Conservation (phyloP, 129 eudicot genomes). For the Heracleum sosnowskyi region DNA sequence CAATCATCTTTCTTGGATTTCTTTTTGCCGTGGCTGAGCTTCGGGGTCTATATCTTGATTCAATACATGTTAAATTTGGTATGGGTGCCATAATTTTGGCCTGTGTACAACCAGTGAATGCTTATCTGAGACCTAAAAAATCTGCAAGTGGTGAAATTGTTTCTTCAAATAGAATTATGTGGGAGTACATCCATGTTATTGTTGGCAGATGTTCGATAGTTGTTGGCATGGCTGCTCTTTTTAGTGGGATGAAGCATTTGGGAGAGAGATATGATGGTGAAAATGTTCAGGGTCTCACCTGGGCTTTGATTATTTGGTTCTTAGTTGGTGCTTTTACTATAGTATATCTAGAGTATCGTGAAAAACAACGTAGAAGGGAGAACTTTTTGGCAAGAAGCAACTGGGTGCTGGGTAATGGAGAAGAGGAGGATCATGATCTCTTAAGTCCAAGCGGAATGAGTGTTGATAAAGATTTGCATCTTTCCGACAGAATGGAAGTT, state of each 20-base stretch:
- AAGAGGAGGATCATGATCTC: constrained; percentile 78
- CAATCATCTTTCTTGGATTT: constrained; percentile 71
- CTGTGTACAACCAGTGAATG: constrained; percentile 67
- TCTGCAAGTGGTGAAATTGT: constrained; percentile 45
- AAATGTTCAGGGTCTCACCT: constrained; percentile 46
- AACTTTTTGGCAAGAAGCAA: constrained; percentile 39
- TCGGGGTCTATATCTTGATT: constrained; percentile 46
- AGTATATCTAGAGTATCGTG: constrained; percentile 58
- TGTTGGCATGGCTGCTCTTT: constrained; percentile 58
- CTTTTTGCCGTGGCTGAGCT: constrained; percentile 94
- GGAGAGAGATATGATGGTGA: constrained; percentile 79
- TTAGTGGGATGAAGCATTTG: constrained; percentile 82
- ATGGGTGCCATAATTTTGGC: constrained; percentile 55
- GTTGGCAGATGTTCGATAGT: constrained; percentile 56
- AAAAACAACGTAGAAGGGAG: constrained; percentile 28
- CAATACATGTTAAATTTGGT: constrained; percentile 79
- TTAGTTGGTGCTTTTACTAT: constrained; percentile 34
- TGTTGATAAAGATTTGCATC: constrained; percentile 33
- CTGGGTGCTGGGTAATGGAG: constrained; percentile 72
- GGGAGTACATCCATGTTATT: constrained; percentile 76
- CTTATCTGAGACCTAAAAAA: constrained; percentile 69
- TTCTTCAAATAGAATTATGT: constrained; percentile 38
- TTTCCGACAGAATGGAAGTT: constrained; percentile 68
- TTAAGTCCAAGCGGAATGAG: constrained; percentile 37
- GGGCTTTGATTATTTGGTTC: constrained; percentile 75